Evolutionary conservation across 768 basidiomycete species (phyloP), one percentile per base, ranked within the genome.

Genomic region (Amanita pallidorosea): DNA sequence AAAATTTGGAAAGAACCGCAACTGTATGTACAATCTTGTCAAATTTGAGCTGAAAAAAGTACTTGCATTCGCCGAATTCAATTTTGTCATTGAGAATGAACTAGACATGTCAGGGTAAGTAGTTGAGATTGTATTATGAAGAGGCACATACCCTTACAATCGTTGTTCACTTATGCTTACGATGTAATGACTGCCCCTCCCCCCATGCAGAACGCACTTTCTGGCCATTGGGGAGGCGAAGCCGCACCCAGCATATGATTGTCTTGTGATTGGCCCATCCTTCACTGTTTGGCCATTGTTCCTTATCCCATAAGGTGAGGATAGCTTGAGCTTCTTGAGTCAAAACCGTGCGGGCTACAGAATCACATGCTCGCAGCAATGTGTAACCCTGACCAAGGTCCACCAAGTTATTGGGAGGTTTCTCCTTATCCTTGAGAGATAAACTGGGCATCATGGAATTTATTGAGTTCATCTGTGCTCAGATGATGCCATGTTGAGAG

Each of bases 171-270:
- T 9, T 13, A n/a, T 22, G 20, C 8, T 38, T 59, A 36, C 3
- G 47, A 53, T 18, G 20, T 29, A 46, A 20, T 43, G 41, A 25
- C 3, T 33, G 46, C 5, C 43, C 22, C 42, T 66, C 66, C 38
- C 57, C 61, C 63, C 61, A 65, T 1, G 47, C 23, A 2, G 61
- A 63, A 4, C 60, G 57, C 2, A 54, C 63, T 40, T 58, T 57
- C 42, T 65, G 65, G 4, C 62, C 63, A 56, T 65, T 67, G 20
- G 64, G 64, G 13, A 66, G 55, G 8, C 42, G 53, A 5, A 66
- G 46, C 7, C 60, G 58, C 9, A 61, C 61, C 65, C 64, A 64
- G 3, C 59, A 46, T 2, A 8, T 38, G 4, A 60, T 22, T 5
- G 18, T 25, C 22, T 29, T 0, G 22, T 40, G 38, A 50, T n/a